Base-by-base conservation (phyloP, 306 rosid species). In the Cucumis melo region DNA sequence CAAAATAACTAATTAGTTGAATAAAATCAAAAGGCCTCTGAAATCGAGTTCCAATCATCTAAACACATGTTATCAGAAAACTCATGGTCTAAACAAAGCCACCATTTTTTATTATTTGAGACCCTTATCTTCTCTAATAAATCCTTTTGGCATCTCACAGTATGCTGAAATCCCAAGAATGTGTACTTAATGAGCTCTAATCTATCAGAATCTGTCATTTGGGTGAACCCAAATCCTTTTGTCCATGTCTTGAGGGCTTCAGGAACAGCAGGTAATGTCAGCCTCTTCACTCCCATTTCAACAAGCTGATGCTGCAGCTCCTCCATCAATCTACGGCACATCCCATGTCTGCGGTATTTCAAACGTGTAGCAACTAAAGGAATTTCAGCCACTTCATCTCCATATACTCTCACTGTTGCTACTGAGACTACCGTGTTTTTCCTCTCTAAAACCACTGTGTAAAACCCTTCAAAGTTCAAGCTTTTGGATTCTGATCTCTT, bases 311-410 rank as follows among this genome's bases (percentile, higher is more conserved):
- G 80, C 77, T 91, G 89, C 41, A 92, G 88, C 86, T 81, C 88
- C 11, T 75, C 24, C 90, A 92, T 87, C 88, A 88, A 41, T 6
- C 78, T 14, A 0, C 82, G n/a, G 38, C 98, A 87, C 96, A 92
- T 82, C 21, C 96, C 95, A 1, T 0, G 79, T n/a, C 79, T 66
- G 12, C 95, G 82, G 75, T 74, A 61, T n/a, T 68, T 77, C 46
- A 50, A 65, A 24, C 78, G 80, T 1, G 98, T 93, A 6, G 80
- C 94, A 14, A 93, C 87, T 3, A 93, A 88, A 13, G 94, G 95
- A 21, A 93, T 77, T 75, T 93, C 95, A 2, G 88, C 89, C 44
- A 91, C 82, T 65, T 63, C 82, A 11, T 79, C 46, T 1, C 89
- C 89, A 72, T 39, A 77, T 2, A 91, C 71, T 81, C 98, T 85